Conservation (phyloP, 2,329 filamentous ascomycete genomes). For the Penicillium sp. region DNA sequence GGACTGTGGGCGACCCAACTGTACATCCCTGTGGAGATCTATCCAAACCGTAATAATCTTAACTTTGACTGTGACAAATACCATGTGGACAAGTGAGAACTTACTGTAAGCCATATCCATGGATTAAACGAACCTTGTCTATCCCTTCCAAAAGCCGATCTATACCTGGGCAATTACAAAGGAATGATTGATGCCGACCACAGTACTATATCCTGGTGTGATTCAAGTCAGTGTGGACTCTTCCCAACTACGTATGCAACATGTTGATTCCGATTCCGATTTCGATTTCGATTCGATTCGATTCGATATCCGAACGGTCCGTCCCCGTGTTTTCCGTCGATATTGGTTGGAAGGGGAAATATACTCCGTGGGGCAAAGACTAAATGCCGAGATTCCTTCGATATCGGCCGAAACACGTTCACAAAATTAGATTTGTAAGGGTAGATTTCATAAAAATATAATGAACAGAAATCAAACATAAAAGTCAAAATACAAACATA, state of each 20-base stretch:
- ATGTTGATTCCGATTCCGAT: not conserved
- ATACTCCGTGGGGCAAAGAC: not conserved
- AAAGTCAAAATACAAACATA: not conserved
- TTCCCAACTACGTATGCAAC: not conserved
- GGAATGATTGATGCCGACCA: too few relatives aligned
- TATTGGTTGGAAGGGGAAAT: not conserved
- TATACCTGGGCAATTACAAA: too few relatives aligned
- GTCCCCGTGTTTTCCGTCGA: not conserved
- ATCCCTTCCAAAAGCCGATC: too few relatives aligned
- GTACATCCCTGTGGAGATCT: too few relatives aligned
- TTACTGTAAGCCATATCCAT: too few relatives aligned
- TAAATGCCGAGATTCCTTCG: not conserved
- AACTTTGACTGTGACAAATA: too few relatives aligned
- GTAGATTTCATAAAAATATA: not conserved
- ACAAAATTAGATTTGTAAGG: not conserved
- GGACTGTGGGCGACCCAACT: too few relatives aligned
- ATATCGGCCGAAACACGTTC: not conserved
- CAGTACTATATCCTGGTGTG: too few relatives aligned
- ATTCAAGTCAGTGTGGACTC: not conserved
- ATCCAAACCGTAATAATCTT: too few relatives aligned
- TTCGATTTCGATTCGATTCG: too few relatives aligned
- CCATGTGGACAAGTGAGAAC: too few relatives aligned
- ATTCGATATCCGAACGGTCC: not conserved
- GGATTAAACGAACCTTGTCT: too few relatives aligned
- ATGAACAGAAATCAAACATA: not conserved